These are phyloP conservation scores for Barnettozyma hawaiiensis DNA, from an alignment of 1,139 yeast species.

Conservation along the genomic window DNA sequence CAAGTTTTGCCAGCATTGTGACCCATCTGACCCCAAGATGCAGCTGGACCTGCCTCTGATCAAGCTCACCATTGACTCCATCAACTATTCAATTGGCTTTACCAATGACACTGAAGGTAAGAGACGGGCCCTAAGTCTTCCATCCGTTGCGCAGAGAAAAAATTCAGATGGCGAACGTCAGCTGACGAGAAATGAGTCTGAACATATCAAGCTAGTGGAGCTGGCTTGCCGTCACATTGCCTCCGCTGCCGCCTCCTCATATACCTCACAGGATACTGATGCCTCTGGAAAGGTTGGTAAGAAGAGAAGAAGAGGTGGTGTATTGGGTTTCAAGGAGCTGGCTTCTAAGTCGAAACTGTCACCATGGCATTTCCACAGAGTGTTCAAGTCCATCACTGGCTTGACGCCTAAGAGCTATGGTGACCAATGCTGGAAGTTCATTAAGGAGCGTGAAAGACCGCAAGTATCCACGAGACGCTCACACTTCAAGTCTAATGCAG, in stretches of 20 bases:
- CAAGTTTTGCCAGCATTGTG: constrained; percentile 49
- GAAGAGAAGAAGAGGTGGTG: constrained; percentile 77
- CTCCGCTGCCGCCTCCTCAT: constrained; percentile 64
- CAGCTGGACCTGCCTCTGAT: constrained; percentile 46
- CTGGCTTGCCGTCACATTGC: constrained; percentile 84
- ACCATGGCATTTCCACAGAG: constrained; percentile 95
- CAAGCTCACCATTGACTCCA: constrained; percentile 49
- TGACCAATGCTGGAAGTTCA: constrained; percentile 74
- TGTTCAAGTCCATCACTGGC: constrained; percentile 79
- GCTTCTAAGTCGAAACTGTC: constrained; percentile 79
- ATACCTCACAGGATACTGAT: constrained; percentile 30
- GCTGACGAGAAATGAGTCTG: constrained; percentile 51
- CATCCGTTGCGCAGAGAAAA: constrained; percentile 14
- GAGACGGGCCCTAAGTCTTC: constrained; percentile 23
- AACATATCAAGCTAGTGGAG: constrained; percentile 66
- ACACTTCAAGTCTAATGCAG: constrained; percentile 21
- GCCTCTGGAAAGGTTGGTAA: constrained; percentile 26
- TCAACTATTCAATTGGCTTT: constrained; percentile 55
- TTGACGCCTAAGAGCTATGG: constrained; percentile 87
- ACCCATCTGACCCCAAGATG: constrained; percentile 29
- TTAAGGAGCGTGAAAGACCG: constrained; percentile 34
- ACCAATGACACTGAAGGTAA: constrained; percentile 34
- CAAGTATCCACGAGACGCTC: constrained; percentile 18
- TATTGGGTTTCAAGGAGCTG: constrained; percentile 79
- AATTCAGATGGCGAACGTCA: constrained; percentile 22